Evolutionary conservation across 371 early-diverging fungal species (phyloP), one percentile per base, ranked within the genome.

Genomic region (Mucor mucedo): DNA sequence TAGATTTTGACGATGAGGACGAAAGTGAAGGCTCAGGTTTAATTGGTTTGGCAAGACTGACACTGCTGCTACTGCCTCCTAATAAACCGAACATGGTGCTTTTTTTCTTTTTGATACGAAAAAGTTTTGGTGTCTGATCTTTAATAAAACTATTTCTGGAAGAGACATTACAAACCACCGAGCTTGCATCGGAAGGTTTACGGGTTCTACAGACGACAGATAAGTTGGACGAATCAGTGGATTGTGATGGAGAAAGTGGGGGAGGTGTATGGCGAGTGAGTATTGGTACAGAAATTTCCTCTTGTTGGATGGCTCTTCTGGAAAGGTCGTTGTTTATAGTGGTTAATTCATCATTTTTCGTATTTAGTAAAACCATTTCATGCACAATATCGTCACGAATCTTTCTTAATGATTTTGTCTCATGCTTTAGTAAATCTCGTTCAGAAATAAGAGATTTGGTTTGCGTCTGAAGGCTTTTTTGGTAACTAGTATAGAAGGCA

Each of bases 241-340:
- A 64, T n/a, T 58, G 52, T 0, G 65, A 65, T 9, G 65, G 60
- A 10, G 65, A 65, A 16, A 59, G 60, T 11, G 60, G 55, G n/a
- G 60, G 63, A 11, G 45, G 40, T 4, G 49, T 53, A 14, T 49
- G 16, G 2, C 55, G 16, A 16, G 14, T 41, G 5, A 27, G 38
- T 27, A 28, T 2, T 35, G 33, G 41, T 8, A 14, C 30, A 6
- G 42, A 30, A 5, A 55, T 21, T 21, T 60, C 64, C 52, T 77
- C 79, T 29, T 72, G 62, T 47, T 77, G 75, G 1, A 72, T 70
- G 9, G 71, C 75, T 32, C 77, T 75, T 52, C 77, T 69, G 41
- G 83, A 81, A 58, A 86, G 66, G 35, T 84, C 86, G 61, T 84
- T 83, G 70, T 84, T 87, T 66, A 84, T 80, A 2, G 63, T 72